Percentiles rank a stretch among this genome's conserved stretches.
Evolutionary conservation across 2,329 filamentous ascomycete genomes (phyloP).

Genomic region (Pseudogymnoascus sp.): DNA sequence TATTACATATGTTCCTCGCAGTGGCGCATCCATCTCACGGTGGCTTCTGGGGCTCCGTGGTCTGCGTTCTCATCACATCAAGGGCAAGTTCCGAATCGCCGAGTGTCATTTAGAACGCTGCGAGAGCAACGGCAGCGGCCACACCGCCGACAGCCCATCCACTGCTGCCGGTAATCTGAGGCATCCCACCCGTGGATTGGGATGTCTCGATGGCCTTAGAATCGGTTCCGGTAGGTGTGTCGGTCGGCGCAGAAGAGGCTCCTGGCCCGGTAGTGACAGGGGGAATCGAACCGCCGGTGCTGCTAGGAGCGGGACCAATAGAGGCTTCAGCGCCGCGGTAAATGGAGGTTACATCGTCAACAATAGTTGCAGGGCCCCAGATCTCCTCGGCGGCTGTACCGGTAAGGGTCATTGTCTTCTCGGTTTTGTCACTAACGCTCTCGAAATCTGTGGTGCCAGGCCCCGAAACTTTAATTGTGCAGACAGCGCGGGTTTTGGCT

Average conservation of each 20-base stretch:
- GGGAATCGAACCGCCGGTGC: background rate
- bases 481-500: background rate
- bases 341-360: background rate
- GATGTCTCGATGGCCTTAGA: background rate
- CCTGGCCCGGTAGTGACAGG: background rate
- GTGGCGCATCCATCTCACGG: background rate
- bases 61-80: background rate
- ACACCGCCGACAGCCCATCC: constrained; percentile 4
- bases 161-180: background rate
- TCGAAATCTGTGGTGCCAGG: background rate
- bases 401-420: background rate
- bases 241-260: background rate
- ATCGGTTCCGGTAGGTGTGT: background rate
- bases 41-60: background rate
- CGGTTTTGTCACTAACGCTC: background rate
- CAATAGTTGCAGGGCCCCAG: background rate
- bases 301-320: background rate
- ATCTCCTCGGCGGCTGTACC: background rate
- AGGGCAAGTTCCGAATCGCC: background rate
- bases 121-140: constrained; percentile 4
- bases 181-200: constrained; percentile 5
- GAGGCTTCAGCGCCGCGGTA: background rate
- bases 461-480: background rate
- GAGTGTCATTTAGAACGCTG: background rate
- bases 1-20: background rate